phyloP scores from a whole-genome alignment of 192 early-diverging fungal species.

The Coemansia sp. region DNA sequence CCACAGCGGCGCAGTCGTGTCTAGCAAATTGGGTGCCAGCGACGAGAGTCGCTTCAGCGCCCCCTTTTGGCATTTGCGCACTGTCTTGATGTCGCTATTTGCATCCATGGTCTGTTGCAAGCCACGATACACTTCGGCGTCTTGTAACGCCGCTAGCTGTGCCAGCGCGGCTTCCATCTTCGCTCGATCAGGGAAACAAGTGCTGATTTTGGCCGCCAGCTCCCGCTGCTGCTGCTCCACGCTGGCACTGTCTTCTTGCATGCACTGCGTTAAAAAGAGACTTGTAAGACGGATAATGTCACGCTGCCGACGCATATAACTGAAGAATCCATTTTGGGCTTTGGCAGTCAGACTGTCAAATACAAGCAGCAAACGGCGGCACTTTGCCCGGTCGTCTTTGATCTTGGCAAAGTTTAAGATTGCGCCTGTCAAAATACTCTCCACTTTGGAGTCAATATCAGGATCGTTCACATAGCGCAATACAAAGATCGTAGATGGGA shows the following conservation, averaged over 20 bases:
- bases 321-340: slow-evolving; percentile 72
- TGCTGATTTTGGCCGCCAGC: slow-evolving; percentile 57
- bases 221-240: slow-evolving; percentile 51
- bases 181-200: slow-evolving; percentile 63
- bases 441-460: slow-evolving; percentile 63
- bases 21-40: slow-evolving; percentile 58
- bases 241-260: slow-evolving; percentile 54
- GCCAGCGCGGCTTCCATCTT: slow-evolving; percentile 61
- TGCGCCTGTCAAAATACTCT: slow-evolving; percentile 41
- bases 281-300: slow-evolving; percentile 61
- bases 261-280: slow-evolving; percentile 61
- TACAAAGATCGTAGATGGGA: slow-evolving; percentile 78
- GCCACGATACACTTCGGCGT: slow-evolving; percentile 63
- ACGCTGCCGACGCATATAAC: slow-evolving; percentile 70
- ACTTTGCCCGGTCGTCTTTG: slow-evolving; percentile 44
- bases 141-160: slow-evolving; percentile 70
- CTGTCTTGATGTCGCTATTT: slow-evolving; percentile 63
- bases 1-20: slow-evolving; percentile 72
- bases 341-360: slow-evolving; percentile 62
- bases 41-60: slow-evolving; percentile 64
- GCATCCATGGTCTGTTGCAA: slow-evolving; percentile 73
- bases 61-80: slow-evolving; percentile 72
- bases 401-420: slow-evolving; percentile 47
- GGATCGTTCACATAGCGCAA: slow-evolving; percentile 82
- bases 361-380: slow-evolving; percentile 66